phyloP scores from a whole-genome alignment of 768 basidiomycete species.

The Termitomyces bulborhizus region DNA sequence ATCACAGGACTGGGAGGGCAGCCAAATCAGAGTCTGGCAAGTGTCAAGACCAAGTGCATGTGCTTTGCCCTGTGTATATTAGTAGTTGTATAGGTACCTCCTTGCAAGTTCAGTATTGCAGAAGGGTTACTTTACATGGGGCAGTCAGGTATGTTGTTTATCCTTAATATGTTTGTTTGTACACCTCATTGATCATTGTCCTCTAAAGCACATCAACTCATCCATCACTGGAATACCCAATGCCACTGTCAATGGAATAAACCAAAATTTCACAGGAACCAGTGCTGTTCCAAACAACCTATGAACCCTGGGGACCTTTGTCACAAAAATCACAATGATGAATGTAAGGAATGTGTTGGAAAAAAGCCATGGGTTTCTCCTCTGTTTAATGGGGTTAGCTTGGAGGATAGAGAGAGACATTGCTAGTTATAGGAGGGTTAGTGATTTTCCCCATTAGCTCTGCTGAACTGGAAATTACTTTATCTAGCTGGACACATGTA shows the following conservation, averaged over 20 bases:
- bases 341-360: conserved; percentile 17
- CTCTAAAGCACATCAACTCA: conserved; percentile 27
- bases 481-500: too few relatives aligned
- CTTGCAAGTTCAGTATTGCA: conserved; percentile 17
- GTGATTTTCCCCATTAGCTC: too few relatives aligned
- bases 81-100: too few relatives aligned
- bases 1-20: too few relatives aligned
- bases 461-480: too few relatives aligned
- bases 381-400: conserved; percentile 40
- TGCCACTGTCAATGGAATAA: conserved; percentile 38
- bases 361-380: too few relatives aligned
- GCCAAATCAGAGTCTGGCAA: too few relatives aligned
- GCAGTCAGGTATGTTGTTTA: conserved; percentile 36
- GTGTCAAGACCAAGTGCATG: too few relatives aligned
- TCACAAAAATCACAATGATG: conserved; percentile 34
- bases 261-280: conserved; percentile 43
- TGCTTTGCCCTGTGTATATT: too few relatives aligned
- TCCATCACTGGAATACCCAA: conserved; percentile 33
- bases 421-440: too few relatives aligned
- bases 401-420: conserved; percentile 34
- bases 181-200: too few relatives aligned
- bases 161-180: too few relatives aligned
- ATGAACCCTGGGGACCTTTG: conserved; percentile 39
- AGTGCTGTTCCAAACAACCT: conserved; percentile 34
- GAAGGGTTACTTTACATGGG: conserved; percentile 59